A percentile compares a stretch with the other conserved stretches of the same genome.
phyloP scores from a whole-genome alignment of 176 grass and related monocot species.

The Echinochloa phyllopogon region DNA sequence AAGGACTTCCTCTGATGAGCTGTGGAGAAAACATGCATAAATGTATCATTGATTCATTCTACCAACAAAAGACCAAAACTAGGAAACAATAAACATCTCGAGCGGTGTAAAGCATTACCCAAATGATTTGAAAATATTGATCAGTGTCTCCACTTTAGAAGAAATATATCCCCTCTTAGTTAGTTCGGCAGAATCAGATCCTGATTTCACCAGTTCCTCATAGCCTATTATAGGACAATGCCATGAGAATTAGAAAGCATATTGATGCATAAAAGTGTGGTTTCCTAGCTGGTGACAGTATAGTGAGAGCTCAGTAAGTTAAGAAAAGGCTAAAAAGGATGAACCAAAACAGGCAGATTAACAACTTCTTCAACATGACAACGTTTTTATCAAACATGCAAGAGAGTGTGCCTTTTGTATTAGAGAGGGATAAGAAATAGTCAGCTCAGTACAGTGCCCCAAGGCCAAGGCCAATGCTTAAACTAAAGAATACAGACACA shows the following conservation, averaged over 20 bases:
- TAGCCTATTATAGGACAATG: constrained; percentile 49
- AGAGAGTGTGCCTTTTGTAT: not conserved
- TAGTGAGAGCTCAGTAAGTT: not conserved
- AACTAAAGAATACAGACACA: not conserved
- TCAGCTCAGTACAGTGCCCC: not conserved
- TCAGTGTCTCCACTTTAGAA: constrained; percentile 76
- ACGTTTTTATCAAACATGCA: not conserved
- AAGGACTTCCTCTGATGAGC: constrained; percentile 68
- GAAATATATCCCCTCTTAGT: constrained; percentile 75
- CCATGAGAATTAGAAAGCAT: constrained; percentile 31
- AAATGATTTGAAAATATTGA: constrained; percentile 84
- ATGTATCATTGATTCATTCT: not conserved
- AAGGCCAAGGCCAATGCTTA: not conserved
- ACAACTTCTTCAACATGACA: not conserved
- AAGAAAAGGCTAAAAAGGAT: constrained; percentile 29
- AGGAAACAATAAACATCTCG: constrained; percentile 30
- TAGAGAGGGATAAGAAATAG: not conserved
- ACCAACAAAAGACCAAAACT: constrained; percentile 12
- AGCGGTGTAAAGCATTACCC: constrained; percentile 50
- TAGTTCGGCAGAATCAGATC: constrained; percentile 59
- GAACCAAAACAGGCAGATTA: constrained; percentile 14
- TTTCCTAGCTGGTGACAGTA: constrained; percentile 29
- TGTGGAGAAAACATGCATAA: constrained; percentile 43
- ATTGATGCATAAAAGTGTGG: constrained; percentile 17
- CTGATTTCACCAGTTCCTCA: constrained; percentile 72